Evolutionary conservation across 371 early-diverging fungal genomes (phyloP).

Genomic region (Rhizopus arrhizus): DNA sequence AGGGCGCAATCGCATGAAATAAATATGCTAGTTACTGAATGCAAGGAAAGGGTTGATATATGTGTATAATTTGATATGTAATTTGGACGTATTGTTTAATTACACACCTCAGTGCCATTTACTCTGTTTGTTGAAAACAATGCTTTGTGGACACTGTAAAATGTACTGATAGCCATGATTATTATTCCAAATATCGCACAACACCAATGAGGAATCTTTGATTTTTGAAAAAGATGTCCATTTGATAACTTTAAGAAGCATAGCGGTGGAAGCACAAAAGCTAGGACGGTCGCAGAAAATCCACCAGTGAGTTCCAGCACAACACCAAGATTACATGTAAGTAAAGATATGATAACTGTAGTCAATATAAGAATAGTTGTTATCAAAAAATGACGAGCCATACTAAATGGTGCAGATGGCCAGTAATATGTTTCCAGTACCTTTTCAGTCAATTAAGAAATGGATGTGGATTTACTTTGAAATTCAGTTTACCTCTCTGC

Average conservation of each 20-base stretch:
- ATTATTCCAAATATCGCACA: constrained; percentile 66
- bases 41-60: background rate
- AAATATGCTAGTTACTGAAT: too few relatives aligned
- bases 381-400: constrained; percentile 58
- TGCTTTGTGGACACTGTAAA: constrained; percentile 47
- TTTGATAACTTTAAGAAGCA: constrained; percentile 68
- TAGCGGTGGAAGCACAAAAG: constrained; percentile 75
- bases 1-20: too few relatives aligned
- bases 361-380: constrained; percentile 64
- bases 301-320: constrained; percentile 80
- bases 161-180: constrained; percentile 72
- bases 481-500: constrained; percentile 67
- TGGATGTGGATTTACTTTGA: background rate
- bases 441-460: constrained; percentile 24
- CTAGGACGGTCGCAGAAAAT: constrained; percentile 78
- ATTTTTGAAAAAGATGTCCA: constrained; percentile 50
- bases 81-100: background rate
- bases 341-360: constrained; percentile 61
- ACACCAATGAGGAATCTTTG: constrained; percentile 64
- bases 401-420: constrained; percentile 49
- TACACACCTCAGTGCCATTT: background rate
- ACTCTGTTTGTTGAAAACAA: constrained; percentile 7
- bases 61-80: background rate
- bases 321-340: constrained; percentile 74
- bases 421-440: constrained; percentile 67